Conservation (phyloP, 2,329 filamentous ascomycete species). For the Neonectria ditissima region DNA sequence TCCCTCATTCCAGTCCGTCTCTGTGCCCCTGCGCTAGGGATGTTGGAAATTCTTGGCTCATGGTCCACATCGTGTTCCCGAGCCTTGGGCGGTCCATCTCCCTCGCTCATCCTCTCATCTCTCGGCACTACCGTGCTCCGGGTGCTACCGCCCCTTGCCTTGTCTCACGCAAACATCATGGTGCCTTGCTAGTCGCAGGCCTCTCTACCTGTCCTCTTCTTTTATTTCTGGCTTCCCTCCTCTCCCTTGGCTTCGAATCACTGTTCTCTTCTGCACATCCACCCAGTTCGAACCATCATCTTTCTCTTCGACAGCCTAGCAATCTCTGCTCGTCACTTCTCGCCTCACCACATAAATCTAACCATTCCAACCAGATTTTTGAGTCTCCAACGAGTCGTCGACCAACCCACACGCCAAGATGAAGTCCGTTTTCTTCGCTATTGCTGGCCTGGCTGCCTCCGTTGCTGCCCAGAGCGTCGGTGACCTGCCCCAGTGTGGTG, state of each 20-base stretch:
- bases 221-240: constrained; percentile 29
- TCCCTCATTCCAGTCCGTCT: not conserved
- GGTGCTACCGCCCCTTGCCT: constrained; percentile 41
- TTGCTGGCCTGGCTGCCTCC: constrained; percentile 56
- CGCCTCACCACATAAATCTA: not conserved
- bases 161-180: constrained; percentile 49
- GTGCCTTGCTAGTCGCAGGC: constrained; percentile 27
- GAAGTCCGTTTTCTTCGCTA: constrained; percentile 61
- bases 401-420: constrained; percentile 55
- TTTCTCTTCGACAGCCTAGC: constrained; percentile 23
- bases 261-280: constrained; percentile 13
- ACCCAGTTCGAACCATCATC: constrained; percentile 1
- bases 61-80: constrained; percentile 36
- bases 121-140: constrained; percentile 33
- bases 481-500: constrained; percentile 63
- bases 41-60: constrained; percentile 2
- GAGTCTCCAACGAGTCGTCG: constrained; percentile 30
- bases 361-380: constrained; percentile 31
- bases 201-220: constrained; percentile 20
- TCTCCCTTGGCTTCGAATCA: constrained; percentile 32
- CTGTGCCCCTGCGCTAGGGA: constrained; percentile 20
- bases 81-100: constrained; percentile 27
- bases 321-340: constrained; percentile 23
- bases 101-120: constrained; percentile 15
- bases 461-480: constrained; percentile 56